Percentiles rank a stretch among this genome's conserved stretches.
These are phyloP conservation scores for Tolypocladium sp. DNA, from an alignment of 2,329 filamentous ascomycete genomes.

Conservation along the genomic window DNA sequence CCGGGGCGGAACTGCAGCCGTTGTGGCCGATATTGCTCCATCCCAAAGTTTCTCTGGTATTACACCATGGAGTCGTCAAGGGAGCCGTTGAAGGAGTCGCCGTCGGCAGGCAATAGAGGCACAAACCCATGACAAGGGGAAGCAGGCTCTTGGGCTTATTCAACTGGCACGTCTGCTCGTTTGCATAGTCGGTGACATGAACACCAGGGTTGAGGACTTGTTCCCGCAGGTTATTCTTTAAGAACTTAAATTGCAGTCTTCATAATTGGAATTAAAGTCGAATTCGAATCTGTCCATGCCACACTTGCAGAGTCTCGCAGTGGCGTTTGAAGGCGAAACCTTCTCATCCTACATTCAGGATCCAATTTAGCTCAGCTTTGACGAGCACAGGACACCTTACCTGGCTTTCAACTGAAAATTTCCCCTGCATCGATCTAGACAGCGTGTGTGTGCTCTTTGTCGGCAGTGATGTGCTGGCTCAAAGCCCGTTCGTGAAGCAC, in stretches of 20 bases:
- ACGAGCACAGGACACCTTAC: too few species aligned
- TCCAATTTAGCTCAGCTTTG: too few species aligned
- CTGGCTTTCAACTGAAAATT: too few species aligned
- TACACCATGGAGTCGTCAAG: neutral
- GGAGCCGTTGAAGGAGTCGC: neutral
- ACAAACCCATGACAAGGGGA: neutral
- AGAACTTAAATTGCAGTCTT: neutral
- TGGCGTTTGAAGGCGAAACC: too few species aligned
- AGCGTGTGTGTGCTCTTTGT: too few species aligned
- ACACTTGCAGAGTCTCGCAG: too few species aligned
- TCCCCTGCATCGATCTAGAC: too few species aligned
- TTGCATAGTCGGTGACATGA: too few species aligned
- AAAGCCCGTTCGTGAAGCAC: neutral
- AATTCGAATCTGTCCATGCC: neutral
- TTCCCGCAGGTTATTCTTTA: neutral
- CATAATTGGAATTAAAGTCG: neutral
- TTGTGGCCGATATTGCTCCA: neutral
- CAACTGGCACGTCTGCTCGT: neutral
- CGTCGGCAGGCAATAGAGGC: neutral
- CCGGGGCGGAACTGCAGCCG: neutral
- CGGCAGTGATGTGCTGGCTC: too few species aligned
- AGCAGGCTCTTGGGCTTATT: neutral
- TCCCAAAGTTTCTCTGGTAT: neutral
- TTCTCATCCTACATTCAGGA: too few species aligned
- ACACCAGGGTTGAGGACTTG: neutral